Evolutionary conservation across 192 early-diverging fungal genomes (phyloP).

Genomic region (Chytriomyces sp.): DNA sequence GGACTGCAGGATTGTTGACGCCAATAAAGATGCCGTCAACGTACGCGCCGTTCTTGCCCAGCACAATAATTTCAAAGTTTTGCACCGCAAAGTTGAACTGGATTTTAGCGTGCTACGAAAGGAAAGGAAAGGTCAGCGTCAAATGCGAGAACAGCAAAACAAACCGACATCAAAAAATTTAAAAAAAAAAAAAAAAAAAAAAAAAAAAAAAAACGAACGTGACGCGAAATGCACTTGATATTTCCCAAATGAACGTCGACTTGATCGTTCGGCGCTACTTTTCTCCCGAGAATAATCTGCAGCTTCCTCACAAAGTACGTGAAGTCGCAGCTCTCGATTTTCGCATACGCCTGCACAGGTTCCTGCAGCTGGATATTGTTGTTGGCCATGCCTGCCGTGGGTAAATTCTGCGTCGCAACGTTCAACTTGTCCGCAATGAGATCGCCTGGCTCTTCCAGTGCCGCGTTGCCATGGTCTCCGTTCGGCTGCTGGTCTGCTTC

Average conservation of each 20-base stretch:
- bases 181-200: not conserved
- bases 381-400: not conserved
- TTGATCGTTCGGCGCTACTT: conserved; percentile 55
- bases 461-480: too few relatives aligned
- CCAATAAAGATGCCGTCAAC: conserved; percentile 80
- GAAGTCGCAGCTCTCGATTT: conserved; percentile 82
- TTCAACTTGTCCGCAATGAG: too few relatives aligned
- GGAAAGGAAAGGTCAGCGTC: not conserved
- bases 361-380: conserved; percentile 17
- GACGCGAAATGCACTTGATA: conserved; percentile 82
- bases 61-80: conserved; percentile 83
- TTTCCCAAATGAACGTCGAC: conserved; percentile 88
- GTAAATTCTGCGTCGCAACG: too few relatives aligned
- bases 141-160: not conserved
- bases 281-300: conserved; percentile 77
- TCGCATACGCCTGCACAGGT: conserved; percentile 87
- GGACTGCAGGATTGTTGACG: conserved; percentile 67
- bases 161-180: not conserved
- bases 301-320: conserved; percentile 86
- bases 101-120: conserved; percentile 74
- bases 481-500: too few relatives aligned
- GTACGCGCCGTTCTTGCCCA: conserved; percentile 88
- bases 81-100: conserved; percentile 82
- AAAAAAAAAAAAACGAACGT: conserved; percentile 13
- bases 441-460: too few relatives aligned